A percentile compares a stretch with the other conserved stretches of the same genome.
Conservation (phyloP, 768 basidiomycete genomes). For the Mycena rebaudengoi region DNA sequence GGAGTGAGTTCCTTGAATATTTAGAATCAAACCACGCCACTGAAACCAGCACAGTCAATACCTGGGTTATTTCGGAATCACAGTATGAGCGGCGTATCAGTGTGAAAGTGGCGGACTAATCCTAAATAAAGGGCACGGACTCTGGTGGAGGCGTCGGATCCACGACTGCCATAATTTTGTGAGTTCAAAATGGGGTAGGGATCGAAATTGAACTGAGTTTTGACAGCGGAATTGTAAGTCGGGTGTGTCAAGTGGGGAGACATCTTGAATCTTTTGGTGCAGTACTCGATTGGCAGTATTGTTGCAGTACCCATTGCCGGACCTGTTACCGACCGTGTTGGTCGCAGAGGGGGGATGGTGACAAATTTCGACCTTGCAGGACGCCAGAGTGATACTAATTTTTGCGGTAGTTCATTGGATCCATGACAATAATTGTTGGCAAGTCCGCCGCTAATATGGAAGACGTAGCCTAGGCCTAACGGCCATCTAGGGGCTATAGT, state of each 20-base stretch:
- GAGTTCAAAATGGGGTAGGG: background rate
- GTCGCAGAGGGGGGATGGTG: constrained; percentile 27
- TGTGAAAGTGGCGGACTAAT: background rate
- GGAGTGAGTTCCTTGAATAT: constrained; percentile 7
- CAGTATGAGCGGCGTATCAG: background rate
- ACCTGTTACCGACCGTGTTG: constrained; percentile 21
- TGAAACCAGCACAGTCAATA: constrained; percentile 12
- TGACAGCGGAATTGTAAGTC: constrained; percentile 24
- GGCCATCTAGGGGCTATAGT: constrained; percentile 6
- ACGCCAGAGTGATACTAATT: background rate
- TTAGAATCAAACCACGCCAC: background rate
- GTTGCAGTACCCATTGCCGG: constrained; percentile 25
- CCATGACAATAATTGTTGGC: constrained; percentile 24
- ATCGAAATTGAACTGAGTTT: background rate
- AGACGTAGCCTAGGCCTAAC: background rate
- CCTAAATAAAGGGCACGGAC: constrained; percentile 11
- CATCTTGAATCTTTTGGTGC: background rate
- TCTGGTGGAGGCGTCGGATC: constrained; percentile 27
- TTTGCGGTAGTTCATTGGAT: constrained; percentile 20
- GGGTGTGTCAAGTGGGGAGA: background rate
- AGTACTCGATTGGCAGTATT: constrained; percentile 25
- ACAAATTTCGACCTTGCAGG: background rate
- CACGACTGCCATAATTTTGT: constrained; percentile 27
- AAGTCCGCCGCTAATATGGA: background rate
- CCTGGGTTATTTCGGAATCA: constrained; percentile 17